Conservation (phyloP, 371 early-diverging fungal genomes). For the Dinochytrium kinnereticum region DNA sequence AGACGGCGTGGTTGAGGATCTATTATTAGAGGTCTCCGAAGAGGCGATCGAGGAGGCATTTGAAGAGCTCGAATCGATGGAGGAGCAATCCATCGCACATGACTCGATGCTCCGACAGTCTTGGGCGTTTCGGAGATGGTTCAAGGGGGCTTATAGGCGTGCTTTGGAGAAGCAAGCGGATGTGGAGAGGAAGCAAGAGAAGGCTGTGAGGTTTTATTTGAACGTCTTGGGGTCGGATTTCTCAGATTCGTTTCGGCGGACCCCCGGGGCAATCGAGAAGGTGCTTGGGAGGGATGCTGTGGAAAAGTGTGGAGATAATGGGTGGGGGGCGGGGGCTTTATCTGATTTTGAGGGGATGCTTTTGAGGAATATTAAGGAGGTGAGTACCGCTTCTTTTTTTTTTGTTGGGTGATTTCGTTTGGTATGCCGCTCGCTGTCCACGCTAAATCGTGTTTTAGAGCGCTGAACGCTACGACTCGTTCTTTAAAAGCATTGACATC, state of each 20-base stretch:
- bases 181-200: slow-evolving; percentile 15
- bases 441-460: background rate
- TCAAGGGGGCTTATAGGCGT: background rate
- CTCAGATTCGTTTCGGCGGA: background rate
- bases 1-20: too few relatives aligned
- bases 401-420: background rate
- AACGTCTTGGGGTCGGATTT: slow-evolving; percentile 16
- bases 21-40: background rate
- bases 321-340: background rate
- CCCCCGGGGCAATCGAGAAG: background rate
- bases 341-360: background rate
- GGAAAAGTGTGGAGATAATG: background rate
- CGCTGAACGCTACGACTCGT: background rate
- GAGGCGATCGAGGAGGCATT: background rate
- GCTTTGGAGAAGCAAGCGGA: slow-evolving; percentile 16
- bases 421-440: too few relatives aligned
- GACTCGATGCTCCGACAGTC: background rate
- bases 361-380: background rate
- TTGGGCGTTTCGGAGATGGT: slow-evolving; percentile 20
- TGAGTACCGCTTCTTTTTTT: background rate
- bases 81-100: background rate
- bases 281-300: background rate
- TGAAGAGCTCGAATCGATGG: background rate
- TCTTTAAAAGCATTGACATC: background rate
- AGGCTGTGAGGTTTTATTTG: slow-evolving; percentile 30